Conservation (phyloP, 768 basidiomycete genomes). For the Leccinum rimulosum region DNA sequence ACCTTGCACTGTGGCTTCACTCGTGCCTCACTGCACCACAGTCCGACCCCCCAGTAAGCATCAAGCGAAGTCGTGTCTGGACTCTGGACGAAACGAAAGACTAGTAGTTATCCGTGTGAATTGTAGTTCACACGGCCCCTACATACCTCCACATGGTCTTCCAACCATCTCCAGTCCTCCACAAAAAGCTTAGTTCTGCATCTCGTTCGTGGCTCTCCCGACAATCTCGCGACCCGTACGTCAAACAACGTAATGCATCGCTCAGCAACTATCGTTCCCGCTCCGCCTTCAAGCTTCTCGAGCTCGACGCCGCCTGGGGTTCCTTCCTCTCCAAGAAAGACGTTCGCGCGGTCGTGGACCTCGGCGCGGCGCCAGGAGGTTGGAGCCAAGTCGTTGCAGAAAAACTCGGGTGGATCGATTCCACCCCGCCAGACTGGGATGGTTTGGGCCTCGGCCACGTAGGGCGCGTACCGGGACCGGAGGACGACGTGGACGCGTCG, state of each 20-base stretch:
- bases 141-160: slow-evolving; percentile 26
- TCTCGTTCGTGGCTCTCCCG: slow-evolving; percentile 65
- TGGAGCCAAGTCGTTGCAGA: slow-evolving; percentile 86
- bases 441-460: not conserved
- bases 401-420: slow-evolving; percentile 51
- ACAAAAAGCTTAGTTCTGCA: slow-evolving; percentile 37
- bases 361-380: slow-evolving; percentile 91
- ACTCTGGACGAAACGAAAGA: too few relatives aligned
- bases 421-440: slow-evolving; percentile 1
- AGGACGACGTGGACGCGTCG: not conserved
- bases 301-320: slow-evolving; percentile 61
- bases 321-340: slow-evolving; percentile 50
- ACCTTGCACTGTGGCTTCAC: too few relatives aligned
- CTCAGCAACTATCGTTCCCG: slow-evolving; percentile 69
- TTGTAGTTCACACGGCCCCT: too few relatives aligned
- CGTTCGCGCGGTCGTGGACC: slow-evolving; percentile 70
- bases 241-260: slow-evolving; percentile 50
- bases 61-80: too few relatives aligned
- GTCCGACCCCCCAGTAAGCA: too few relatives aligned
- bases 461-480: slow-evolving; percentile 1
- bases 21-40: too few relatives aligned
- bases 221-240: slow-evolving; percentile 69
- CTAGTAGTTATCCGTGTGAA: too few relatives aligned
- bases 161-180: slow-evolving; percentile 32
- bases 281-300: slow-evolving; percentile 89